These are phyloP conservation scores for Arabis hirsuta DNA, from an alignment of 345 rosid genomes.

Conservation along the genomic window DNA sequence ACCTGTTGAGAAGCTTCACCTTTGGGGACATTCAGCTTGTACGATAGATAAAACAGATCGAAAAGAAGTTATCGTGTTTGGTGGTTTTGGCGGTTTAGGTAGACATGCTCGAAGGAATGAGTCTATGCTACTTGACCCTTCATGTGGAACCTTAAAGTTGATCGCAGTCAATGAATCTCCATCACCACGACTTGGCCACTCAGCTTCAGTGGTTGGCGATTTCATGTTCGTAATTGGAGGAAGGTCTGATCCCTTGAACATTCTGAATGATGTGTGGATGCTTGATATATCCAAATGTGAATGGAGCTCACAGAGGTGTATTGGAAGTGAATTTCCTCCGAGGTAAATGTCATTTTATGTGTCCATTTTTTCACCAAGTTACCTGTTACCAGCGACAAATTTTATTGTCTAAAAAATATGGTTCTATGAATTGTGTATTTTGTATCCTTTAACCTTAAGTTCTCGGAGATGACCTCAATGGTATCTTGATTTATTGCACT, in stretches of 20 bases:
- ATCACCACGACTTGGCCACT: constrained; percentile 83
- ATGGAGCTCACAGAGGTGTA: constrained; percentile 66
- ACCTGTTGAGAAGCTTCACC: constrained; percentile 74
- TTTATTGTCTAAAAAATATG: not conserved
- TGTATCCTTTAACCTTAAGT: not conserved
- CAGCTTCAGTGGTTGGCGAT: constrained; percentile 71
- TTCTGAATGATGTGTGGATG: constrained; percentile 79
- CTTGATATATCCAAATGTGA: constrained; percentile 51
- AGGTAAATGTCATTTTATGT: constrained; percentile 52
- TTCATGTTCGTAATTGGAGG: constrained; percentile 82
- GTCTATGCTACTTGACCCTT: constrained; percentile 64
- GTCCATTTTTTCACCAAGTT: not conserved
- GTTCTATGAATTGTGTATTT: not conserved
- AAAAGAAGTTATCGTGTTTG: constrained; percentile 62
- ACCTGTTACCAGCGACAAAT: not conserved
- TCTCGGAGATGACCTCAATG: not conserved
- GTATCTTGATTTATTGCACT: not conserved
- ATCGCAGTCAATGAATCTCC: constrained; percentile 54
- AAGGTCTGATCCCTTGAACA: constrained; percentile 73
- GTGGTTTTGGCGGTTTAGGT: constrained; percentile 95
- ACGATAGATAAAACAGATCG: constrained; percentile 38
- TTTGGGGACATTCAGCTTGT: constrained; percentile 92
- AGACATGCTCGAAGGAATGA: constrained; percentile 88
- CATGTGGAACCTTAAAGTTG: constrained; percentile 50
- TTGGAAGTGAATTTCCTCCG: constrained; percentile 62